These are phyloP conservation scores for Stephania yunnanensis DNA, from an alignment of 164 flowering plant genomes.

Conservation along the genomic window DNA sequence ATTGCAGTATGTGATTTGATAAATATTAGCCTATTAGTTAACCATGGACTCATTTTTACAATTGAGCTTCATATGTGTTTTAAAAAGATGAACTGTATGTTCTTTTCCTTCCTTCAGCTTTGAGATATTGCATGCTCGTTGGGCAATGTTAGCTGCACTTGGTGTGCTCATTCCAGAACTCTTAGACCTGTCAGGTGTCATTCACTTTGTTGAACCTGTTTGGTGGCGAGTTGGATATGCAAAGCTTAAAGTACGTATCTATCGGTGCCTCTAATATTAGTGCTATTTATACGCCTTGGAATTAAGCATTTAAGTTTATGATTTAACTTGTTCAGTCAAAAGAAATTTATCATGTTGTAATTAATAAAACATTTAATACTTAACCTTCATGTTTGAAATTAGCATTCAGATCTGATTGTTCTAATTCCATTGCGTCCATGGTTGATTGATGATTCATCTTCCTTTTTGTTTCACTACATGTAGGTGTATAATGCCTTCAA, in stretches of 20 bases:
- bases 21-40: not conserved
- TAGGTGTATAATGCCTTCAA: not conserved
- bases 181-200: slow-evolving; percentile 54
- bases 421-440: not conserved
- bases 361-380: not conserved
- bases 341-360: too few relatives aligned
- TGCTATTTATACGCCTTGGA: not conserved
- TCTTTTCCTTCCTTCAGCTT: slow-evolving; percentile 43
- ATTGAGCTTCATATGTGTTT: not conserved
- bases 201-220: slow-evolving; percentile 85
- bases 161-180: slow-evolving; percentile 90
- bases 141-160: slow-evolving; percentile 97
- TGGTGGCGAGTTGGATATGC: slow-evolving; percentile 99
- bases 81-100: not conserved
- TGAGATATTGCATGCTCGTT: slow-evolving; percentile 93
- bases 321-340: not conserved
- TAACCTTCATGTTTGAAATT: not conserved
- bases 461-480: not conserved
- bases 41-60: not conserved
- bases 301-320: not conserved
- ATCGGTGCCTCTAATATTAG: slow-evolving; percentile 5
- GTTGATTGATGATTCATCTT: not conserved
- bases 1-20: not conserved
- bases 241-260: slow-evolving; percentile 61
- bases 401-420: not conserved